phyloP scores from a whole-genome alignment of 805 yeast species.

The Spencermartinsiella europaea region DNA sequence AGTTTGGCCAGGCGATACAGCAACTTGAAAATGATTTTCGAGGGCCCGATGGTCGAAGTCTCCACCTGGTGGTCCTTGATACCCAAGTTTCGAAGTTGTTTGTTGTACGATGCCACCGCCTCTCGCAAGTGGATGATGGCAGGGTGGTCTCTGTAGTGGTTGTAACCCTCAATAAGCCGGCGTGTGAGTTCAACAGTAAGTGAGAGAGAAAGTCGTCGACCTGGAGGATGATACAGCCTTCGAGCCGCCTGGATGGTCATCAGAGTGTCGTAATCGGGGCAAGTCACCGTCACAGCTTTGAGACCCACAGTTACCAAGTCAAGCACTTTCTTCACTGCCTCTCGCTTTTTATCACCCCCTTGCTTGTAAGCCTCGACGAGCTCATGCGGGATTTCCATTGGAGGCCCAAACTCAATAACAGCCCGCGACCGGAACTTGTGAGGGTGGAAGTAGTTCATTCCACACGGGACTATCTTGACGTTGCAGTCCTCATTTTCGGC shows the following conservation, averaged over 20 bases:
- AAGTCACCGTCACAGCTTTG: conserved; percentile 79
- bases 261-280: conserved; percentile 83
- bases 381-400: conserved; percentile 59
- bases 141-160: conserved; percentile 66
- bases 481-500: conserved; percentile 67
- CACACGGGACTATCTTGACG: conserved; percentile 90
- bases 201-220: conserved; percentile 69
- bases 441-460: conserved; percentile 95
- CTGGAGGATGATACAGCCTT: conserved; percentile 74
- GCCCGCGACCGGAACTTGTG: conserved; percentile 94
- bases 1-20: conserved; percentile 55
- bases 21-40: conserved; percentile 42
- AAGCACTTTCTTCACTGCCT: conserved; percentile 67
- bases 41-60: conserved; percentile 44
- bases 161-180: conserved; percentile 76
- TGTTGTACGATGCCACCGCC: conserved; percentile 67
- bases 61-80: conserved; percentile 73
- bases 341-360: conserved; percentile 60
- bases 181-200: conserved; percentile 88
- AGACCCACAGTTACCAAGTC: conserved; percentile 68
- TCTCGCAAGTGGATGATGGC: conserved; percentile 54
- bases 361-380: conserved; percentile 60
- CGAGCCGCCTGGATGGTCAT: conserved; percentile 90
- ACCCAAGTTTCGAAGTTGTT: conserved; percentile 55
- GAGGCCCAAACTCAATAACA: conserved; percentile 89